Base-by-base conservation (phyloP, 306 rosid genomes). In the Cotoneaster glaucophyllus region DNA sequence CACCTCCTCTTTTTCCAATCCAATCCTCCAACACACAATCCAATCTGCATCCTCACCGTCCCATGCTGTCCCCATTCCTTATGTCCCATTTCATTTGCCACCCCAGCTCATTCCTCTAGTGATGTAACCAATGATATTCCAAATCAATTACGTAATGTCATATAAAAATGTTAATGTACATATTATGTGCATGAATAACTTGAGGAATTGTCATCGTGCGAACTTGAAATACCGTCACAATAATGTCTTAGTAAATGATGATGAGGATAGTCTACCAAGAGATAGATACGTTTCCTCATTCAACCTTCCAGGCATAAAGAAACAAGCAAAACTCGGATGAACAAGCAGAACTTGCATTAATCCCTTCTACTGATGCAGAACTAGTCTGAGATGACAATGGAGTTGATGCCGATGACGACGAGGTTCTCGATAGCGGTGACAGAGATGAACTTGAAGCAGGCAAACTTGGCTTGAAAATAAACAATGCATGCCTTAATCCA, bases 241-340 rank as follows among this genome's bases (percentile, higher is more conserved):
- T 41, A 41, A 5, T 50, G 8, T 17, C 54, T 13, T 48, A 0
- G 5, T 17, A 50, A 37, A 10, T 76, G 78, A 61, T 57, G 84
- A 67, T 79, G 21, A 37, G 1, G 13, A 19, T 34, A 25, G 10
- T 28, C 44, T 19, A 73, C 52, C 77, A 65, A 18, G 6, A 9
- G 37, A 7, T 66, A 3, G 61, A 68, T 74, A 58, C 26, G 37
- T 3, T n/a, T 39, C 61, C 41, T 87, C 83, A 90, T 69, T 90
- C 98, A 64, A 82, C 88, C 70, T 89, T 90, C 98, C 98, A 93
- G 83, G 98, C 98, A 84, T 89, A 90, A 56, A 93, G 90, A 89
- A 90, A 90, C 87, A 93, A 78, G 80, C 87, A 86, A 80, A 93
- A 93, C 79, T 93, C 95, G 11, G 97, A 90, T 53, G 96, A 78